phyloP scores from a whole-genome alignment of 768 basidiomycete genomes.

The Sarcomyxa edulis region DNA sequence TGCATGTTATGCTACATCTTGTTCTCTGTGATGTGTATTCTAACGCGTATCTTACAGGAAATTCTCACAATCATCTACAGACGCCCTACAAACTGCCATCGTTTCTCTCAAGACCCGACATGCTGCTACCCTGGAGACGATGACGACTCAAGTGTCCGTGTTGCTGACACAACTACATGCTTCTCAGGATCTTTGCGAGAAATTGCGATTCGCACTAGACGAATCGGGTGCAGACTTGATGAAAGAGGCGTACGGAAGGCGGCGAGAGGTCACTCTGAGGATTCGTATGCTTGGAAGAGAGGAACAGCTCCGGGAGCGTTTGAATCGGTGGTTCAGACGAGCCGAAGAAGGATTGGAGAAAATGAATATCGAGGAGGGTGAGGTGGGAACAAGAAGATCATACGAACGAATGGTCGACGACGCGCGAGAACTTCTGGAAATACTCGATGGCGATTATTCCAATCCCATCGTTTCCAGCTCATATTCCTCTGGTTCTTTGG shows the following conservation, averaged over 20 bases:
- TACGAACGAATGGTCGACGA: constrained; percentile 17
- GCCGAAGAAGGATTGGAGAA: constrained; percentile 36
- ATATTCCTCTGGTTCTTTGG: constrained; percentile 41
- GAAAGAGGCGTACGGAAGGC: constrained; percentile 66
- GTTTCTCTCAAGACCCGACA: constrained; percentile 56
- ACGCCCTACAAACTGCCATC: constrained; percentile 59
- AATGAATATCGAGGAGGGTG: neutral
- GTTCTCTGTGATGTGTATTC: neutral
- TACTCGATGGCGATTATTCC: constrained; percentile 16
- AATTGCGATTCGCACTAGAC: constrained; percentile 58
- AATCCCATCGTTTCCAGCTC: too few species aligned
- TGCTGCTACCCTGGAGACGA: constrained; percentile 51
- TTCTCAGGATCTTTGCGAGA: constrained; percentile 37
- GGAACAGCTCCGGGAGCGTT: constrained; percentile 47
- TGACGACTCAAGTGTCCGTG: constrained; percentile 43
- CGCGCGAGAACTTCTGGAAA: constrained; percentile 20
- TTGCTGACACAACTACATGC: constrained; percentile 37
- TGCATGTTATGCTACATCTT: constrained; percentile 39
- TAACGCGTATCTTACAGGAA: constrained; percentile 42
- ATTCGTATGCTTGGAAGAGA: constrained; percentile 62
- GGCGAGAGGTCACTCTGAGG: constrained; percentile 64
- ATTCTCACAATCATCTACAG: constrained; percentile 74
- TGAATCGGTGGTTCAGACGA: constrained; percentile 53
- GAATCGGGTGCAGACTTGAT: constrained; percentile 67
- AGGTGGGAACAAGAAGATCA: neutral